phyloP scores from a whole-genome alignment of 2,329 filamentous ascomycete species.

The Fusarium sp. region DNA sequence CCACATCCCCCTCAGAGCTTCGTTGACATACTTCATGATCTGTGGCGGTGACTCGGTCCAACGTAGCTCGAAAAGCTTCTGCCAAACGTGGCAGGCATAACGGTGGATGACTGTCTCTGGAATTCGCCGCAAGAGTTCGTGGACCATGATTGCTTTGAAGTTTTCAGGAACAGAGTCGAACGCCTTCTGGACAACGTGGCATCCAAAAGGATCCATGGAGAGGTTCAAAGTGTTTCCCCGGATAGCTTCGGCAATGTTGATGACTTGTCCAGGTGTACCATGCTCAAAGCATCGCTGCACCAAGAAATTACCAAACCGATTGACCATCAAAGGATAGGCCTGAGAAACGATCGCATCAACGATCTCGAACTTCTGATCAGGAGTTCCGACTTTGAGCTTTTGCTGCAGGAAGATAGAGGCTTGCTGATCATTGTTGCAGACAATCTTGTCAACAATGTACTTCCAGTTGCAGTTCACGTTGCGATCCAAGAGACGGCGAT shows the following conservation, averaged over 20 bases:
- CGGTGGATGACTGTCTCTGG: constrained; percentile 98
- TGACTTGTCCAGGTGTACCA: constrained; percentile 92
- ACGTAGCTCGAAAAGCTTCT: constrained; percentile 97
- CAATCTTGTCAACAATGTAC: constrained; percentile 99
- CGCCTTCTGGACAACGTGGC: constrained; percentile 98
- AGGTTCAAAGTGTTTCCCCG: constrained; percentile 93
- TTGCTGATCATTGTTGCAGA: constrained; percentile 99
- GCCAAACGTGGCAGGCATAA: constrained; percentile 99
- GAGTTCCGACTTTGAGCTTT: constrained; percentile 96
- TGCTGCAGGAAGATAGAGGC: constrained; percentile 99
- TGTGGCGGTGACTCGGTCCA: constrained; percentile 96
- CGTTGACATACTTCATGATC: constrained; percentile 99
- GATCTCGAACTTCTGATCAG: constrained; percentile 97
- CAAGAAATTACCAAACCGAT: constrained; percentile 98
- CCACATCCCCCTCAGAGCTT: constrained; percentile 96
- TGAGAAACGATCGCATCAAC: constrained; percentile 96
- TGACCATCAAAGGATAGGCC: constrained; percentile 96
- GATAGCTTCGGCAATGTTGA: constrained; percentile 94
- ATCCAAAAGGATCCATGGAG: constrained; percentile 99
- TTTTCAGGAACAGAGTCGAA: constrained; percentile 98
- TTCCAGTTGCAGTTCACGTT: constrained; percentile 99
- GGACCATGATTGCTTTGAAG: constrained; percentile 99
- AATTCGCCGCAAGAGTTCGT: constrained; percentile 93
- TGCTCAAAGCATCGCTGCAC: constrained; percentile 99
- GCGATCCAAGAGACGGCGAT: constrained; percentile 92